Evolutionary conservation across 1,284 basidiomycete species (phyloP).

Genomic region (Rugosomyces carneus): DNA sequence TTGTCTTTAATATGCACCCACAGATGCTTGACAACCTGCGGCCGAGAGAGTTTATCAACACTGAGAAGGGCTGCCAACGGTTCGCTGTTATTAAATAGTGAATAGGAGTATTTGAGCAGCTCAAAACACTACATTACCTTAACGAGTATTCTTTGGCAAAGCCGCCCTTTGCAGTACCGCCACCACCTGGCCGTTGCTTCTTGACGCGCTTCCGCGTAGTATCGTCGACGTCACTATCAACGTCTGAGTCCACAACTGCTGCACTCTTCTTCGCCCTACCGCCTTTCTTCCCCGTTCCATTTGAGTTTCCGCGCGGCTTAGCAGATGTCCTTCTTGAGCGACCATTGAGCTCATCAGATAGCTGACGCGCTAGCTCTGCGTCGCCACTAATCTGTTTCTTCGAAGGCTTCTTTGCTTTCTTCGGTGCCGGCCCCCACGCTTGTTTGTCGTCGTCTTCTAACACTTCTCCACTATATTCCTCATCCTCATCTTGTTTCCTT

Average conservation of each 20-base stretch:
- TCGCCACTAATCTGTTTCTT: conserved; percentile 57
- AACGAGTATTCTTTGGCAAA: conserved; percentile 74
- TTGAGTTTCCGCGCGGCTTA: conserved; percentile 31
- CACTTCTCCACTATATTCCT: conserved; percentile 27
- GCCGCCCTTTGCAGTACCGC: conserved; percentile 54
- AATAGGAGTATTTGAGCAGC: not conserved
- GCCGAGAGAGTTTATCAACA: conserved; percentile 64
- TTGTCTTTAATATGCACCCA: conserved; percentile 83
- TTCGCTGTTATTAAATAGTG: conserved; percentile 36
- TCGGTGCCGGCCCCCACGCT: conserved; percentile 30
- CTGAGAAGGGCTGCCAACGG: conserved; percentile 57
- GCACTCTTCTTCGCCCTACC: conserved; percentile 46
- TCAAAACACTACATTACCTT: conserved; percentile 43
- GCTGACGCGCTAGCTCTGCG: conserved; percentile 63
- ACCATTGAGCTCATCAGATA: conserved; percentile 68
- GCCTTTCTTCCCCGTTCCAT: conserved; percentile 36
- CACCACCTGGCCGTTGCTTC: conserved; percentile 30
- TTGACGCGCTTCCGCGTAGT: conserved; percentile 32
- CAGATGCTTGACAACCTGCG: conserved; percentile 83
- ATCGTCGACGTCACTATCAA: conserved; percentile 39
- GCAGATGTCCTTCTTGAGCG: conserved; percentile 45
- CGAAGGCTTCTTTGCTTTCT: conserved; percentile 36
- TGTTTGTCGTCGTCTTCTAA: conserved; percentile 30
- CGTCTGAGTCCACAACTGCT: conserved; percentile 50
- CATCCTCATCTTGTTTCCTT: conserved; percentile 32